These are phyloP conservation scores for Exophiala calicioides DNA, from an alignment of 2,329 filamentous ascomycete species.

Conservation along the genomic window DNA sequence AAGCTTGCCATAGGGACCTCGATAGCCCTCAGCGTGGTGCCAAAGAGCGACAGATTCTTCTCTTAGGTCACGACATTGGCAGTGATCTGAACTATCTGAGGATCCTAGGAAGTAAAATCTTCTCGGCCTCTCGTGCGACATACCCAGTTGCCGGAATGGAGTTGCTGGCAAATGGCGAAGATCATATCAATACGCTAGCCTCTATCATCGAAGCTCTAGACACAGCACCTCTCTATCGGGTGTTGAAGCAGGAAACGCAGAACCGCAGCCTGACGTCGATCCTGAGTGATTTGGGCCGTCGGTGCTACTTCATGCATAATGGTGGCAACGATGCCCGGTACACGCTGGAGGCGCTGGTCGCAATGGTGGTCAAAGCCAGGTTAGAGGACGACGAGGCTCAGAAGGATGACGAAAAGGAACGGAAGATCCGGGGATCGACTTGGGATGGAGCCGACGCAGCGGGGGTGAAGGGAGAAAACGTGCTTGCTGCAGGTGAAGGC, in stretches of 20 bases:
- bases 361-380: slow-evolving; percentile 51
- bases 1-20: not conserved
- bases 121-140: slow-evolving; percentile 22
- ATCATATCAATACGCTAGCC: slow-evolving; percentile 37
- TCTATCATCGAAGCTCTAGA: slow-evolving; percentile 69
- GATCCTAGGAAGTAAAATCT: slow-evolving; percentile 62
- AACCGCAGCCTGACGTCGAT: slow-evolving; percentile 61
- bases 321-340: slow-evolving; percentile 83
- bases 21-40: slow-evolving; percentile 15
- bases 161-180: slow-evolving; percentile 11
- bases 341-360: slow-evolving; percentile 73
- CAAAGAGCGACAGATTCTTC: slow-evolving; percentile 62
- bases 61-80: slow-evolving; percentile 75
- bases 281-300: slow-evolving; percentile 64
- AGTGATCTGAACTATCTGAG: slow-evolving; percentile 70
- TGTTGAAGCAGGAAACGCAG: slow-evolving; percentile 51
- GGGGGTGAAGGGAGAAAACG: not conserved
- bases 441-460: not conserved
- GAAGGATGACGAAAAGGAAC: slow-evolving; percentile 1
- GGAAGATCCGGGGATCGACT: not conserved
- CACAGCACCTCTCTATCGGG: slow-evolving; percentile 69
- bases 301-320: slow-evolving; percentile 72
- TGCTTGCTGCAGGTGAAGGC: too few relatives aligned
- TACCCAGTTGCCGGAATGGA: slow-evolving; percentile 38
- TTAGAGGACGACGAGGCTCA: slow-evolving; percentile 28